phyloP scores from a whole-genome alignment of 2,329 filamentous ascomycete species.

The Mycosphaerella sp. region DNA sequence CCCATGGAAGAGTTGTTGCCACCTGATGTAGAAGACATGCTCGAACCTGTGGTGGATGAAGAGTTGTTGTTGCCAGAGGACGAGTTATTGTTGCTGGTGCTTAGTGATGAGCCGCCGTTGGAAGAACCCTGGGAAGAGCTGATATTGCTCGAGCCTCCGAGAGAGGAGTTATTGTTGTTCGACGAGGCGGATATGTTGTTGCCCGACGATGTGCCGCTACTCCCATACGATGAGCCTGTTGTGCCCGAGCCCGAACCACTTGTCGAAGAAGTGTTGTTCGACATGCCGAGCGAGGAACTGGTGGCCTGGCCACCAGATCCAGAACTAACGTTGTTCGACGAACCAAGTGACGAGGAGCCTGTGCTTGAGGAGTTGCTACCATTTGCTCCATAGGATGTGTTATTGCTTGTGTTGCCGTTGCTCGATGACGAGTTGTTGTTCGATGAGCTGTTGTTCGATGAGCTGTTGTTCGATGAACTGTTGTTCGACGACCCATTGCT shows the following conservation, averaged over 20 bases:
- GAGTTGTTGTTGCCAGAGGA: not conserved
- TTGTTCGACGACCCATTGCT: slow-evolving; percentile 11
- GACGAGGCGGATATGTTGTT: slow-evolving; percentile 3
- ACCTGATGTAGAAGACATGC: too few relatives aligned
- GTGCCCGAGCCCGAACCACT: not conserved
- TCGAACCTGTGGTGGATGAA: too few relatives aligned
- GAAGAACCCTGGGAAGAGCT: not conserved
- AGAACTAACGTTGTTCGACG: slow-evolving; percentile 11
- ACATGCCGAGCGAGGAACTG: slow-evolving; percentile 4
- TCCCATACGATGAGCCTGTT: slow-evolving; percentile 1
- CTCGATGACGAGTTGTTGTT: slow-evolving; percentile 5
- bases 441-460: slow-evolving; percentile 5
- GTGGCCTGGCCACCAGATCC: not conserved
- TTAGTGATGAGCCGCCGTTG: slow-evolving; percentile 3
- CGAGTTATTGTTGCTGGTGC: slow-evolving; percentile 1
- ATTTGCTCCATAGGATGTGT: not conserved
- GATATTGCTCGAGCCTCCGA: slow-evolving; percentile 4
- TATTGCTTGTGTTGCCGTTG: slow-evolving; percentile 1
- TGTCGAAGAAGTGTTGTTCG: slow-evolving; percentile 1
- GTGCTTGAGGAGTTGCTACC: not conserved
- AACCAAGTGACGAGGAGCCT: slow-evolving; percentile 5
- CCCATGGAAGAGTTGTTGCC: slow-evolving; percentile 6
- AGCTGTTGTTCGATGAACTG: slow-evolving; percentile 10
- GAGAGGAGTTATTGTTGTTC: slow-evolving; percentile 5
- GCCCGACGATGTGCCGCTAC: slow-evolving; percentile 3